A percentile compares a stretch with the other conserved stretches of the same genome.
Evolutionary conservation across 2,329 filamentous ascomycete genomes (phyloP).

Genomic region (Verticillium longisporum): DNA sequence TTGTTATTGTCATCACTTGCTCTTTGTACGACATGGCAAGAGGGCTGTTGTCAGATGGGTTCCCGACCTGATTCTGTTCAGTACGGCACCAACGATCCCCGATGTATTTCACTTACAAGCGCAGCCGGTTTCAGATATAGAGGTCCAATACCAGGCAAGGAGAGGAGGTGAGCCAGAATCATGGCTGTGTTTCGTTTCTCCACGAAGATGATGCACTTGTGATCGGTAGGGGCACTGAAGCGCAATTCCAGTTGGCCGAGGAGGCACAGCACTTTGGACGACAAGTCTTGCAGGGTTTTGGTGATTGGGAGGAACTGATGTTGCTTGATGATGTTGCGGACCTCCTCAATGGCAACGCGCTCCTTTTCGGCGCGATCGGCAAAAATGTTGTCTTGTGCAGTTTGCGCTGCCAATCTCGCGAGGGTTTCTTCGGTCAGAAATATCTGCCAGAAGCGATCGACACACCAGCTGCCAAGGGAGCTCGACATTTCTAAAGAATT

Average conservation of each 20-base stretch:
- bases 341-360: conserved; percentile 50
- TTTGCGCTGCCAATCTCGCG: conserved; percentile 52
- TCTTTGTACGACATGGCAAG: conserved; percentile 55
- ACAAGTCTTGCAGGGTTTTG: conserved; percentile 39
- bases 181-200: conserved; percentile 70
- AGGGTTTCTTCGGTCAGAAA: conserved; percentile 57
- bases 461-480: conserved; percentile 75
- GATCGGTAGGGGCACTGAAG: conserved; percentile 51
- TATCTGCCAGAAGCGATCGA: conserved; percentile 74
- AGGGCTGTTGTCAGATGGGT: neutral
- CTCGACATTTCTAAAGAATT: conserved; percentile 54
- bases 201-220: conserved; percentile 84
- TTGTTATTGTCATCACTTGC: conserved; percentile 67
- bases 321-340: conserved; percentile 45
- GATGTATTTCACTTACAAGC: conserved; percentile 42
- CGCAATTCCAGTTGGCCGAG: conserved; percentile 51
- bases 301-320: conserved; percentile 35
- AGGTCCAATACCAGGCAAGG: conserved; percentile 44
- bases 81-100: neutral
- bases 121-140: conserved; percentile 52
- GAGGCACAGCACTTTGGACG: conserved; percentile 65
- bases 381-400: conserved; percentile 28
- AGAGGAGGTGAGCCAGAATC: conserved; percentile 63
- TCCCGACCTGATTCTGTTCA: conserved; percentile 3
- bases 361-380: conserved; percentile 30